Percentiles rank a stretch among this genome's conserved stretches.
These are phyloP conservation scores for Eimeria necatrix DNA, from an alignment of 169 alveolate species.

Conservation along the genomic window DNA sequence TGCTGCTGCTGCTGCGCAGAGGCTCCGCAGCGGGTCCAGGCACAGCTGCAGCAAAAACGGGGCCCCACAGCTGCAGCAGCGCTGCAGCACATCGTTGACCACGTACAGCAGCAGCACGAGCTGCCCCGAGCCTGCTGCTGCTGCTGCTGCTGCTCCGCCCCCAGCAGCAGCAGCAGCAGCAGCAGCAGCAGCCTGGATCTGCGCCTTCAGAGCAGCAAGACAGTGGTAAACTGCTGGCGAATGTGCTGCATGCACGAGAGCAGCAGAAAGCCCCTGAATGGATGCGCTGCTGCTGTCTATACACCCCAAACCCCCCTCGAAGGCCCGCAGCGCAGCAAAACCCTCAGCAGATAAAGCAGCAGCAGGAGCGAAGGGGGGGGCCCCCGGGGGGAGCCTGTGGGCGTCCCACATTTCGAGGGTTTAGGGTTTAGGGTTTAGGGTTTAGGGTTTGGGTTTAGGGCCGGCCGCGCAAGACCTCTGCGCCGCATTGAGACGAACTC, in stretches of 20 bases:
- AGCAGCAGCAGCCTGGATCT: no score
- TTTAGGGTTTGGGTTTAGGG: no score
- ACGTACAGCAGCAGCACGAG: background rate
- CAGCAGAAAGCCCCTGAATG: background rate
- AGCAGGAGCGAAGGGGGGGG: background rate
- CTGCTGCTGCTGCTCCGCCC: no score
- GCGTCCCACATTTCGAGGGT: background rate
- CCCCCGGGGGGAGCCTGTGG: background rate
- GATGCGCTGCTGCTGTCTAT: background rate
- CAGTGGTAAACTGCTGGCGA: background rate
- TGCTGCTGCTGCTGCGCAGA: no score
- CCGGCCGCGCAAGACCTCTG: no score
- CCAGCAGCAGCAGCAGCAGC: no score
- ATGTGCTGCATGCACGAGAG: background rate
- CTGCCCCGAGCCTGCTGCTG: no score
- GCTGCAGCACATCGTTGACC: background rate
- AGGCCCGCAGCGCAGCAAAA: background rate
- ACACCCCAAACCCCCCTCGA: background rate
- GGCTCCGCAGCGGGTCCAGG: background rate
- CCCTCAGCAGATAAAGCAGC: background rate
- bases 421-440: no score
- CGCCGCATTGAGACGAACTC: no score
- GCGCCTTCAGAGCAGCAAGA: background rate
- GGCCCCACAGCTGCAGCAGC: background rate
- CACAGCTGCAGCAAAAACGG: background rate